Percentiles rank a stretch among this genome's conserved stretches.
Conservation (phyloP, 805 yeast genomes). For the Debaryomyces hansenii region DNA sequence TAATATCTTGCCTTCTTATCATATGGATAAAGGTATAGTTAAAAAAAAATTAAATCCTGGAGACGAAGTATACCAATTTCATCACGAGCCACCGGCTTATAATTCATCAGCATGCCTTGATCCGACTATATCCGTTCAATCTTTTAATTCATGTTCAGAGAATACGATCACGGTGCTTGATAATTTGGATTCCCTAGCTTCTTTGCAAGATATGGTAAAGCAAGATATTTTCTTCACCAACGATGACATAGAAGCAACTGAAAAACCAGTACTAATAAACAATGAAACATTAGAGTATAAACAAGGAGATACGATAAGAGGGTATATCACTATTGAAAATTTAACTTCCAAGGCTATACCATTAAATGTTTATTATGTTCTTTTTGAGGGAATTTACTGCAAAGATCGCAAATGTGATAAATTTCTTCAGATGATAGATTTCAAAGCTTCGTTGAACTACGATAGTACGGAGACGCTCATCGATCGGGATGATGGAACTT, state of each 20-base stretch:
- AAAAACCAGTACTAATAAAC: not conserved
- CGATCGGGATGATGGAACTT: not conserved
- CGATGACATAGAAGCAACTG: not conserved
- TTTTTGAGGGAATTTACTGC: slow-evolving; percentile 42
- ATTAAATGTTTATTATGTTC: slow-evolving; percentile 55
- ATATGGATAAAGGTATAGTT: slow-evolving; percentile 1
- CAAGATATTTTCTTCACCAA: not conserved
- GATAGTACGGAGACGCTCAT: not conserved
- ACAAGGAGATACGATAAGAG: slow-evolving; percentile 58
- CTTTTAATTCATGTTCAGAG: not conserved
- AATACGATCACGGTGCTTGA: not conserved
- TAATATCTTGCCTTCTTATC: slow-evolving; percentile 2
- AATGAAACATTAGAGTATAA: slow-evolving; percentile 38
- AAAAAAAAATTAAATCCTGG: not conserved
- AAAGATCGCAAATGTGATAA: not conserved
- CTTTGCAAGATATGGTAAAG: not conserved
- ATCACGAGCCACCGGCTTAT: not conserved
- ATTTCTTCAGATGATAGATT: slow-evolving; percentile 1
- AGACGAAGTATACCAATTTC: not conserved
- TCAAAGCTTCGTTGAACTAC: slow-evolving; percentile 1
- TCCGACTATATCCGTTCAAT: not conserved
- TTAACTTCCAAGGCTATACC: slow-evolving; percentile 37
- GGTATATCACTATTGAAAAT: slow-evolving; percentile 45
- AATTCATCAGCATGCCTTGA: not conserved
- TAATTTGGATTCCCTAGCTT: not conserved